Percentiles rank a stretch among this genome's conserved stretches.
phyloP scores from a whole-genome alignment of 148 eudicot species.

The Chenopodium formosanum region DNA sequence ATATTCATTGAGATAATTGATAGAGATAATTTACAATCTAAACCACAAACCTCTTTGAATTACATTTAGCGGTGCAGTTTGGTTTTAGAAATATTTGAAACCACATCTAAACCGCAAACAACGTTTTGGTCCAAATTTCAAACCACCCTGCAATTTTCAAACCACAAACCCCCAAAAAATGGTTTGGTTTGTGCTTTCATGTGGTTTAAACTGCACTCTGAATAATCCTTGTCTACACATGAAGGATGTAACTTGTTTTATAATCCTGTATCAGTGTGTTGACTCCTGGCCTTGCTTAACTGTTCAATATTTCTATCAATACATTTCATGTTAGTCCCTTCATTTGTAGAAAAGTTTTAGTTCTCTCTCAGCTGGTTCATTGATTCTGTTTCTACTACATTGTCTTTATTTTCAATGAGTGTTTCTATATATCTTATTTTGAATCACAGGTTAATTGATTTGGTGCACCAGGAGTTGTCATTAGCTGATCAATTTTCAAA shows the following conservation, averaged over 20 bases:
- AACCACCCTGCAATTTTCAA: no score
- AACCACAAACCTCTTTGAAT: no score
- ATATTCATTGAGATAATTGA: no score
- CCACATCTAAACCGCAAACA: no score
- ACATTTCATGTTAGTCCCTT: background rate
- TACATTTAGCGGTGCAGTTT: no score
- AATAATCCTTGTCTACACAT: background rate
- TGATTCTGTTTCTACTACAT: background rate
- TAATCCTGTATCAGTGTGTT: background rate
- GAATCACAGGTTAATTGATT: conserved; percentile 67
- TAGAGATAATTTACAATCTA: no score
- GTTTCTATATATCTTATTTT: conserved; percentile 19
- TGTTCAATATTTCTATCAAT: background rate
- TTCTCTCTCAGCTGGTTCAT: conserved; percentile 9
- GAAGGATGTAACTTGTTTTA: background rate
- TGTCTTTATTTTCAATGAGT: background rate
- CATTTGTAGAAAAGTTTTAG: background rate
- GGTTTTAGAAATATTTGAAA: no score
- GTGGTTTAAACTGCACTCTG: background rate
- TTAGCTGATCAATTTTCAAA: conserved; percentile 87
- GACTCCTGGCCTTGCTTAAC: background rate
- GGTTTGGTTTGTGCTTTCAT: background rate
- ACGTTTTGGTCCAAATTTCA: no score
- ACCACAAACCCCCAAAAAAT: no score
- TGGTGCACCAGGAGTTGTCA: conserved; percentile 90